A percentile compares a stretch with the other conserved stretches of the same genome.
These are phyloP conservation scores for Albugo laibachii DNA, from an alignment of 352 stramenopile genomes.

Conservation along the genomic window DNA sequence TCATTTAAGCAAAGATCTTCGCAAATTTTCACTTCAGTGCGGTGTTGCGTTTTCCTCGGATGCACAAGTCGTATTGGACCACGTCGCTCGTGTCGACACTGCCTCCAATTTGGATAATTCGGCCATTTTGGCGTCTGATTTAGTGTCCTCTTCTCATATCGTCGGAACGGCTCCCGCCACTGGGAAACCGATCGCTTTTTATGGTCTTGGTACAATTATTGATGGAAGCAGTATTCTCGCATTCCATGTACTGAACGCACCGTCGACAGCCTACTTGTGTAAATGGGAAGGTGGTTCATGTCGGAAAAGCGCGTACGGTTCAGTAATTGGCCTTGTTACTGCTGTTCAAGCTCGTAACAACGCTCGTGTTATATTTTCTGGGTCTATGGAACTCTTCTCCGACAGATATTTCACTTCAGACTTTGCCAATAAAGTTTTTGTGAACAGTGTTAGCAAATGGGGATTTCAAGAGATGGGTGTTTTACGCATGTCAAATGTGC, in stretches of 20 bases:
- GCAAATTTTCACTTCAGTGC: conserved; percentile 71
- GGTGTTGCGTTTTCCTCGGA: conserved; percentile 81
- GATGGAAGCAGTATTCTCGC: conserved; percentile 68
- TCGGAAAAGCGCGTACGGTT: conserved; percentile 43
- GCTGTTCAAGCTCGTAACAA: conserved; percentile 84
- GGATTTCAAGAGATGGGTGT: conserved; percentile 76
- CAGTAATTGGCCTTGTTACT: conserved; percentile 62
- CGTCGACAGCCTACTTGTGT: conserved; percentile 62
- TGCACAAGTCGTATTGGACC: conserved; percentile 72
- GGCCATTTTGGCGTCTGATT: conserved; percentile 41
- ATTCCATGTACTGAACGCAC: conserved; percentile 61
- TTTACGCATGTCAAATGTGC: conserved; percentile 70
- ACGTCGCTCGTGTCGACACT: conserved; percentile 45
- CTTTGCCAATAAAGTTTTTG: conserved; percentile 63
- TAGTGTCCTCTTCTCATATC: conserved; percentile 41
- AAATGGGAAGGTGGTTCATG: conserved; percentile 55
- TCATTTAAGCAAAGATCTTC: conserved; percentile 61
- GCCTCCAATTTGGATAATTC: conserved; percentile 57
- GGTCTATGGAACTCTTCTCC: conserved; percentile 78
- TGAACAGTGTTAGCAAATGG: conserved; percentile 60
- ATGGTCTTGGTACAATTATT: conserved; percentile 62
- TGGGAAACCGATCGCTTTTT: conserved; percentile 44
- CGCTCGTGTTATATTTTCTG: conserved; percentile 69
- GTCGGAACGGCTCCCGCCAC: conserved; percentile 24
- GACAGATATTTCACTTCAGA: conserved; percentile 58